Base-by-base conservation (phyloP, 495 filamentous ascomycete genomes). In the Penicillium pulvis region DNA sequence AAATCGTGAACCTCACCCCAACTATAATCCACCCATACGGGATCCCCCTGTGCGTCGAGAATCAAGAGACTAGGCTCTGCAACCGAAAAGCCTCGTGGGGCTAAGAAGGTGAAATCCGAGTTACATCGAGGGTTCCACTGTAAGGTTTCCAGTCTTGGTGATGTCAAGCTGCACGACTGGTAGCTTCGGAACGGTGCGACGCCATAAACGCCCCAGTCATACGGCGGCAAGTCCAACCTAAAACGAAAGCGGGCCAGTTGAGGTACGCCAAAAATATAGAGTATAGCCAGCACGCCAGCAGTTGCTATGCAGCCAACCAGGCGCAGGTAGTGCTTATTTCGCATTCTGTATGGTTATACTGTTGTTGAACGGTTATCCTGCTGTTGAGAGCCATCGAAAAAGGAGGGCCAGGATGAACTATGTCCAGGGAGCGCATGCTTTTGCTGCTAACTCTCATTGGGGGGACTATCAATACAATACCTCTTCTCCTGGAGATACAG, bases 61-160 rank as follows among this genome's bases (percentile, higher is more conserved):
- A 82, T 78, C 65, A 75, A 78, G 0, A 78, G 73, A 26, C 75
- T 72, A 1, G 78, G 58, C n/a, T 79, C 64, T 16, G 66, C 66
- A 3, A 79, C 66, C 7, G 75, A 74, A 46, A 76, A 62, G 6
- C 79, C 72, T 4, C 74, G 72, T 4, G 76, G 77, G 14, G 78
- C 73, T 11, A 81, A 50, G 51, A 79, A 77, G 1, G 72, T 76
- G 26, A 75, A 78, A 24, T 69, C 65, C 19, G 66, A 61, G 51
- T 78, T 71, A 52, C 75, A 79, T 64, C 75, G 61, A 14, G 67
- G 55, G 33, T 55, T 66, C 28, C 52, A 46, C 7, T 67, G 61
- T 0, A 65, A 53, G 11, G 74, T 67, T 39, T 75, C 61, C 16
- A 75, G 48, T 6, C 68, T 16, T 5, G 68, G 73, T 6, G 74